Evolutionary conservation across 1,139 yeast genomes (phyloP).

Genomic region (Geotrichum fermentans): DNA sequence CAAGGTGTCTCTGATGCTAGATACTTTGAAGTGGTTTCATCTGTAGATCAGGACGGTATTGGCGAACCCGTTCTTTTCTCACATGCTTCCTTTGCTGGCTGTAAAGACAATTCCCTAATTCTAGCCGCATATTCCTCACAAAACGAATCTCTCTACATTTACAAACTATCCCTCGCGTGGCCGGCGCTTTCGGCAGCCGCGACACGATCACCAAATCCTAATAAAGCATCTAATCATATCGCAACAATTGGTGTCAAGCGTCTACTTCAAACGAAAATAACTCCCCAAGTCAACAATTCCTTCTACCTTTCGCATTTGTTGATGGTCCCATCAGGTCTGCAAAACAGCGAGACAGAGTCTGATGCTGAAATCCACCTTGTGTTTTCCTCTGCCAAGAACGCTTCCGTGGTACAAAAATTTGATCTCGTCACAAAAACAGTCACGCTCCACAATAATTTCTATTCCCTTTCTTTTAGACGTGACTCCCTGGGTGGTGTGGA

Average conservation of each 20-base stretch:
- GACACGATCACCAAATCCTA: conserved; percentile 10
- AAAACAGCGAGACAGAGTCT: conserved; percentile 33
- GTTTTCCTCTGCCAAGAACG: conserved; percentile 25
- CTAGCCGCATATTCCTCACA: conserved; percentile 47
- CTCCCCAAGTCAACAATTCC: conserved; percentile 16
- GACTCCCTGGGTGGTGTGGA: conserved; percentile 12
- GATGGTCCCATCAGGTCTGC: conserved; percentile 29
- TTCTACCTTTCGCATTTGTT: conserved; percentile 31
- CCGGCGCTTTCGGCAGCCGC: conserved; percentile 35
- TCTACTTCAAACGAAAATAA: conserved; percentile 15
- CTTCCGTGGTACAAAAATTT: conserved; percentile 26
- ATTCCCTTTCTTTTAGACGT: conserved; percentile 25
- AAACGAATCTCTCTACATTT: conserved; percentile 45
- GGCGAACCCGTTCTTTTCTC: conserved; percentile 30
- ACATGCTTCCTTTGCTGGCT: conserved; percentile 58
- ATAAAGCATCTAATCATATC: conserved; percentile 13
- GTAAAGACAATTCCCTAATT: conserved; percentile 47
- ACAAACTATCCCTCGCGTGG: conserved; percentile 55
- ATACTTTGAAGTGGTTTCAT: conserved; percentile 31
- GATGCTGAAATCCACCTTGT: conserved; percentile 41
- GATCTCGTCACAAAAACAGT: conserved; percentile 34
- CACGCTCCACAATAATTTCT: conserved; percentile 31
- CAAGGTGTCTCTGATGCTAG: conserved; percentile 31
- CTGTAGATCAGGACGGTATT: conserved; percentile 24
- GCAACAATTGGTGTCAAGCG: conserved; percentile 17